Evolutionary conservation across 768 basidiomycete species (phyloP).

Genomic region (Termitomyces sp.): DNA sequence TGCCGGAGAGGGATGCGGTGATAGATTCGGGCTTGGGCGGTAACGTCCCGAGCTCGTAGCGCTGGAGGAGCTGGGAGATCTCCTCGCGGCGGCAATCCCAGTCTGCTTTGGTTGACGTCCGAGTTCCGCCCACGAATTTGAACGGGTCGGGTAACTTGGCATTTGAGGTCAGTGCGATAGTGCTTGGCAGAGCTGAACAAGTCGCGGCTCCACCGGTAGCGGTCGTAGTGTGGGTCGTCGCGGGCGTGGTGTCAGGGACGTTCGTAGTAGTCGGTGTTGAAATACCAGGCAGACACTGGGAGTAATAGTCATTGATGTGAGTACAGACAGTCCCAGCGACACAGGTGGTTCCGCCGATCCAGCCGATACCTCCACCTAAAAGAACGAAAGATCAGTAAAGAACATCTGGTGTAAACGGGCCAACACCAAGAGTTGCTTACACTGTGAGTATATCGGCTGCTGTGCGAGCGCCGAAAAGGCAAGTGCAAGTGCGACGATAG

Average conservation of each 20-base stretch:
- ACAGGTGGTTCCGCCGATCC: constrained; percentile 30
- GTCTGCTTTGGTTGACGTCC: constrained; percentile 37
- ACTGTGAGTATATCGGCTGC: constrained; percentile 23
- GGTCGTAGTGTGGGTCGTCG: constrained; percentile 8
- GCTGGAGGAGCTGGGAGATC: constrained; percentile 43
- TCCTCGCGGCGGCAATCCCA: constrained; percentile 49
- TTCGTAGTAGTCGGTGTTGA: constrained; percentile 14
- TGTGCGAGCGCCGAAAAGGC: constrained; percentile 24
- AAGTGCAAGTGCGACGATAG: constrained; percentile 19
- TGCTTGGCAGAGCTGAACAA: constrained; percentile 25
- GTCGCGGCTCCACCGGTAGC: background rate
- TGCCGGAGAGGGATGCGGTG: constrained; percentile 37
- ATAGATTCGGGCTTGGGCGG: constrained; percentile 42
- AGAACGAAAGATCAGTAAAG: background rate
- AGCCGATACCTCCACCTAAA: constrained; percentile 31
- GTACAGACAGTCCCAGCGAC: constrained; percentile 26
- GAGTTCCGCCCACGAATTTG: constrained; percentile 39
- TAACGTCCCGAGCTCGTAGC: constrained; percentile 46
- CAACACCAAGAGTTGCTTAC: constrained; percentile 8
- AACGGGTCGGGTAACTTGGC: constrained; percentile 50
- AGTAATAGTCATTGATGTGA: constrained; percentile 26
- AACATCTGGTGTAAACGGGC: background rate
- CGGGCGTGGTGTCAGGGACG: constrained; percentile 14
- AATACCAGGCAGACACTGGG: constrained; percentile 28
- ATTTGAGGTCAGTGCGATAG: constrained; percentile 27